Percentiles rank a stretch among this genome's conserved stretches.
Conservation (phyloP, 1,284 basidiomycete genomes). For the Pisolithus thermaeus region DNA sequence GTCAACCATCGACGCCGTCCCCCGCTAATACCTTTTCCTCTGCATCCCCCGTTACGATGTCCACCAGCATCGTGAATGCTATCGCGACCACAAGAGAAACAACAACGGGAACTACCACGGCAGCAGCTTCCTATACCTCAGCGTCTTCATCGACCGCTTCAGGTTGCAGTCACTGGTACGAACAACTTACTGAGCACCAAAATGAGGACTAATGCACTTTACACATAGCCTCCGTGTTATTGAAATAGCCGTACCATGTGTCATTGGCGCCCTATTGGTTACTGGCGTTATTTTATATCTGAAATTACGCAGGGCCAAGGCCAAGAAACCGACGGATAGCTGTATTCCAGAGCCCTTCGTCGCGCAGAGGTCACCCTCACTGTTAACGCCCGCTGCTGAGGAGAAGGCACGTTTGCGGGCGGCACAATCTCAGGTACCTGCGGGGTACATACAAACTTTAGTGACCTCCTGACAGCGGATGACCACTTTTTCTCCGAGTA, state of each 20-base stretch:
- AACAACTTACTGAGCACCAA: not conserved
- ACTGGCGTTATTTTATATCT: slow-evolving; percentile 3
- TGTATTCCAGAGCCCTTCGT: slow-evolving; percentile 4
- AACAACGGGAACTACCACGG: no score
- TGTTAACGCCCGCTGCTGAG: not conserved
- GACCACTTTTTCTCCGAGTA: no score
- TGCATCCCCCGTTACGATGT: no score
- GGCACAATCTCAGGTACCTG: not conserved
- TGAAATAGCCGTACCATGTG: slow-evolving; percentile 5
- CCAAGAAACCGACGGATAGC: not conserved
- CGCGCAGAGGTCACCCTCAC: not conserved
- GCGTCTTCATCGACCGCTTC: no score
- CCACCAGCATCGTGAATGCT: no score
- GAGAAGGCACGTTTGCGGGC: not conserved
- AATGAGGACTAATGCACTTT: not conserved
- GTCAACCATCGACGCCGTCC: no score
- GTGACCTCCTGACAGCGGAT: no score
- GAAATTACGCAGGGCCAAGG: slow-evolving; percentile 1
- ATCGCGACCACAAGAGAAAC: no score
- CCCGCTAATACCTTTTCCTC: no score
- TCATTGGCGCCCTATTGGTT: not conserved
- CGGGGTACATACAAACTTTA: not conserved
- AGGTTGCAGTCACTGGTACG: not conserved
- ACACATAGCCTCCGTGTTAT: slow-evolving; percentile 4
- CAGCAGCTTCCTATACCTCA: no score